Evolutionary conservation across 352 stramenopile genomes (phyloP).

Genomic region (Phytophthora melonis): DNA sequence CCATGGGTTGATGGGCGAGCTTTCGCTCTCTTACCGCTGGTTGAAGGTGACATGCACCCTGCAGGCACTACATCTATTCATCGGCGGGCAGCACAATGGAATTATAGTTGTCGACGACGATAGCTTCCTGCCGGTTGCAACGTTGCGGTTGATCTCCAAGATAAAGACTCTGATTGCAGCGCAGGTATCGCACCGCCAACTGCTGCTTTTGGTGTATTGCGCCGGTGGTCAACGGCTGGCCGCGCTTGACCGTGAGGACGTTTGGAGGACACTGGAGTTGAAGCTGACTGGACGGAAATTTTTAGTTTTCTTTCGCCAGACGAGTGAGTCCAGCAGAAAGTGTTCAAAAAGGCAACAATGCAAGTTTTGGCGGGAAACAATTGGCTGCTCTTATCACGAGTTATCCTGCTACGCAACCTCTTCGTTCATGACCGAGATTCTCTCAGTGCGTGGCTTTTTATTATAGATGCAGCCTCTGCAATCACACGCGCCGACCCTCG

Average conservation of each 20-base stretch:
- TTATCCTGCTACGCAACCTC: not conserved
- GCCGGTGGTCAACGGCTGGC: too few species aligned
- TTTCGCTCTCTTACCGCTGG: not conserved
- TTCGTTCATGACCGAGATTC: too few species aligned
- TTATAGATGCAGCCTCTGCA: slow-evolving; percentile 5
- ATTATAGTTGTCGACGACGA: too few species aligned
- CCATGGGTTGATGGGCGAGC: not conserved
- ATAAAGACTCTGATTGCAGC: not conserved
- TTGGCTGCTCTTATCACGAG: not conserved
- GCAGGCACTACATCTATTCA: too few species aligned
- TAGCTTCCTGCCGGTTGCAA: not conserved
- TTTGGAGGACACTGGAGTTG: not conserved
- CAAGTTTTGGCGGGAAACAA: not conserved
- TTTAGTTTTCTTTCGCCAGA: not conserved
- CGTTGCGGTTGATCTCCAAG: not conserved
- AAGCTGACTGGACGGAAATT: not conserved
- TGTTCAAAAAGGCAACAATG: slow-evolving; percentile 10
- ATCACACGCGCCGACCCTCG: slow-evolving; percentile 1
- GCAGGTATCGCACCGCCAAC: too few species aligned
- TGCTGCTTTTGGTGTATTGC: too few species aligned
- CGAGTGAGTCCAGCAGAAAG: not conserved
- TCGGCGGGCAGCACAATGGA: too few species aligned
- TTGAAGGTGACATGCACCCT: slow-evolving; percentile 11
- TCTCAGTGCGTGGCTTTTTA: not conserved
- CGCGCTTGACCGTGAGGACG: not conserved